Conservation (phyloP, 2,329 filamentous ascomycete species). For the Paracamarosporium sp. region DNA sequence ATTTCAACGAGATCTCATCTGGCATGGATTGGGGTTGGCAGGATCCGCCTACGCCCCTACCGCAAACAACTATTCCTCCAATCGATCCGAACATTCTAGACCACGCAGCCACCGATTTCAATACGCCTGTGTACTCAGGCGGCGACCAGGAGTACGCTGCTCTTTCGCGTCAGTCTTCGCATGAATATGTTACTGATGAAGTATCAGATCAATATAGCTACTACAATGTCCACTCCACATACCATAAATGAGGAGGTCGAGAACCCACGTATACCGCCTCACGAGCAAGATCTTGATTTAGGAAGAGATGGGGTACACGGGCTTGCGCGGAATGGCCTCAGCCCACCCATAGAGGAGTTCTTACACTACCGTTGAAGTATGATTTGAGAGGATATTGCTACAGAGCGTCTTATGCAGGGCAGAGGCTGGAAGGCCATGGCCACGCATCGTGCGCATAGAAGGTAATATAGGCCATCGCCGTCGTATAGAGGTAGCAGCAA, state of each 20-base stretch:
- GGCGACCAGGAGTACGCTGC: slow-evolving; percentile 12
- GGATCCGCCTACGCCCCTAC: slow-evolving; percentile 1
- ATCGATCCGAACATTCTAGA: slow-evolving; percentile 38
- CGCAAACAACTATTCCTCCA: slow-evolving; percentile 23
- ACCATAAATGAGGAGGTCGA: slow-evolving; percentile 22
- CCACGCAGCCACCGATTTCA: slow-evolving; percentile 39
- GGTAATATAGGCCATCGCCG: too few relatives aligned
- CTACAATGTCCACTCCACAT: slow-evolving; percentile 29
- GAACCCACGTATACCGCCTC: slow-evolving; percentile 23
- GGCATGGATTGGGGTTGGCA: slow-evolving; percentile 3
- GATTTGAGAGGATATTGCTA: too few relatives aligned
- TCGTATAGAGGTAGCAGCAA: too few relatives aligned
- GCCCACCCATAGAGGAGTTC: slow-evolving; percentile 8
- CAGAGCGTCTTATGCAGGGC: too few relatives aligned
- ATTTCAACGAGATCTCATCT: not conserved
- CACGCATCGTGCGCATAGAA: too few relatives aligned
- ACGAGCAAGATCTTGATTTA: slow-evolving; percentile 40
- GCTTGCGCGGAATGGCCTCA: slow-evolving; percentile 12
- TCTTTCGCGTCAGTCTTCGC: slow-evolving; percentile 15
- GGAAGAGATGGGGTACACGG: slow-evolving; percentile 29
- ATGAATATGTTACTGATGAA: slow-evolving; percentile 34
- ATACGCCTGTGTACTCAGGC: slow-evolving; percentile 33
- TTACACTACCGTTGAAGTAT: slow-evolving; percentile 10
- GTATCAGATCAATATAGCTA: slow-evolving; percentile 37
- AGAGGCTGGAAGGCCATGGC: too few relatives aligned